Percentiles rank a stretch among this genome's conserved stretches.
Evolutionary conservation across 139 green algal genomes (phyloP).

Genomic region (Chlorella ohadii): DNA sequence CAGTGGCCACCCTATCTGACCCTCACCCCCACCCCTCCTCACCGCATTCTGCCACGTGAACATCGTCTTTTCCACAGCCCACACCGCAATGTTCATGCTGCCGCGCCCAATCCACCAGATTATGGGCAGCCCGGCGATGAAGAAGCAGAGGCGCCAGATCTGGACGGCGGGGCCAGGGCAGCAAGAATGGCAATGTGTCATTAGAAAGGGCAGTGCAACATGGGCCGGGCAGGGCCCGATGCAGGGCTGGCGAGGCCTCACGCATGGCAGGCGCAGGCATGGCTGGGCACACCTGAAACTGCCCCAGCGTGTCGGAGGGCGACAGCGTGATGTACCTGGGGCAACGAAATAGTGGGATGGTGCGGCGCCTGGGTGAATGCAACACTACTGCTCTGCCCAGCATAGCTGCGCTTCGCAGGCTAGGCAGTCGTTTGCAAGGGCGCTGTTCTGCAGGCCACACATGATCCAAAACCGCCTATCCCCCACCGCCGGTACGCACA

Average conservation of each 20-base stretch:
- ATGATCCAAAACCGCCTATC: background rate
- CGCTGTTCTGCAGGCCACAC: no score
- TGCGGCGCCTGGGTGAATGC: no score
- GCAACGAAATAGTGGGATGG: no score
- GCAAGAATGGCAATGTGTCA: no score
- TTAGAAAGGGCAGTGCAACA: no score
- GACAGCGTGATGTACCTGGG: background rate
- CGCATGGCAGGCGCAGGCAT: no score
- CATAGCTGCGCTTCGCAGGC: constrained; percentile 12
- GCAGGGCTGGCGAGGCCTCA: background rate
- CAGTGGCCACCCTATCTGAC: no score
- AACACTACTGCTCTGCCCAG: background rate
- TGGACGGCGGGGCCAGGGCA: background rate
- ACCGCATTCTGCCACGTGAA: constrained; percentile 38
- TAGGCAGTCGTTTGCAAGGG: no score
- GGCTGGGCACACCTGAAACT: constrained; percentile 1
- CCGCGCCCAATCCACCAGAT: constrained; percentile 26
- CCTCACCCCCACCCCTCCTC: no score
- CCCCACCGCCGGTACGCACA: no score
- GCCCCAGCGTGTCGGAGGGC: background rate
- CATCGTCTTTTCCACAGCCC: constrained; percentile 40
- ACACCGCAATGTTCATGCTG: constrained; percentile 13
- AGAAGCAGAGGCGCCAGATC: constrained; percentile 51
- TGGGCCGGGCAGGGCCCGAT: background rate
- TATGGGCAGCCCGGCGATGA: constrained; percentile 41